Percentiles rank a stretch among this genome's conserved stretches.
Evolutionary conservation across 2,329 filamentous ascomycete genomes (phyloP).

Genomic region (Claviceps quebecensis): DNA sequence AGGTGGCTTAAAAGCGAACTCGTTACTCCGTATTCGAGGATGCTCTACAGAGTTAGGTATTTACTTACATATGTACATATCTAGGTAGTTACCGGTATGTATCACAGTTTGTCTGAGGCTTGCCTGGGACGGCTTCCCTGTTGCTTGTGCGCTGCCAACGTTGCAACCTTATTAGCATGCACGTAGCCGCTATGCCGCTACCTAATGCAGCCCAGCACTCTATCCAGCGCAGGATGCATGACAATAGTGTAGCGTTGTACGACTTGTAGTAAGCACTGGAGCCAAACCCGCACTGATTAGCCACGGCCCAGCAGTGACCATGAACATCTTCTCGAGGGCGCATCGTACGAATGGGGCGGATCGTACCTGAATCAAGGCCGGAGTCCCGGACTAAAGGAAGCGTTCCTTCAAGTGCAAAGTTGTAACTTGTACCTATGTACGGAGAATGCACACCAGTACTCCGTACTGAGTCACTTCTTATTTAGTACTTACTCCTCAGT

Average conservation of each 20-base stretch:
- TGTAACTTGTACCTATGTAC: not conserved
- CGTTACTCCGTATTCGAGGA: not conserved
- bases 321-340: not conserved
- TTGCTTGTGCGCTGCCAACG: not conserved
- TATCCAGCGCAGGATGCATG: not conserved
- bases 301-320: too few species aligned
- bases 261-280: not conserved
- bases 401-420: not conserved
- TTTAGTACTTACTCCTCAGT: too few species aligned
- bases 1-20: not conserved
- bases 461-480: too few species aligned
- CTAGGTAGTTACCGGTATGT: too few species aligned
- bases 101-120: not conserved
- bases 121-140: not conserved
- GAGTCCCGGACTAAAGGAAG: not conserved
- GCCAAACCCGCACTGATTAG: too few species aligned
- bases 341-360: not conserved
- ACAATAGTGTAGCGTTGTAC: not conserved
- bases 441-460: not conserved
- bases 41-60: not conserved
- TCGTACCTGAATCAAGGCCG: not conserved
- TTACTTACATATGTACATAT: too few species aligned
- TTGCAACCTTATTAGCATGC: not conserved
- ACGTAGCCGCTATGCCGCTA: not conserved
- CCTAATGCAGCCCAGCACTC: not conserved